Base-by-base conservation (phyloP, 106 monocot species). In the Dioscorea alata region DNA sequence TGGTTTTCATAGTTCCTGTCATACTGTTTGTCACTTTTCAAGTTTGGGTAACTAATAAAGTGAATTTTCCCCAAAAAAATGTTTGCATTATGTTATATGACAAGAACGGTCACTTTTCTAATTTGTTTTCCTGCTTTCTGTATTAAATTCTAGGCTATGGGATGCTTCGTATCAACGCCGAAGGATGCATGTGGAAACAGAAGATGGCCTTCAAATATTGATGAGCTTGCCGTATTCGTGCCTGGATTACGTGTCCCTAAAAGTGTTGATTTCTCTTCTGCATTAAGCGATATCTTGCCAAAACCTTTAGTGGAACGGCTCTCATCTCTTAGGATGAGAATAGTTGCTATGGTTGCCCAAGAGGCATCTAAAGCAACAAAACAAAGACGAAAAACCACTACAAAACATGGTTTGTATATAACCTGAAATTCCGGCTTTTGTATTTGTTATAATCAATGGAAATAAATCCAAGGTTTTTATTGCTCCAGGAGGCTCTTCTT, bases 261-360 rank as follows among this genome's bases (percentile, higher is more conserved):
- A 35, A 60, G 23, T 33, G 71, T 80, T 16, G 82, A 89, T 52
- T 78, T 89, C 42, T 42, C 67, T 56, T 74, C 77, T 33, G 49
- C 80, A 6, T 56, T 81, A 15, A 69, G 73, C 50, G 62, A 69
- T 25, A 70, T 57, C 58, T 73, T 84, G 57, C 49, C 84, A 4
- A 78, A 72, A 60, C 65, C 58, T 49, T 63, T 84, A 25, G 64
- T 84, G 22, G 84, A 89, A 8, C 81, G 84, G 9, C 79, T 94
- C 22, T 72, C 77, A 4, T 63, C 72, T 66, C 59, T 86, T 20
- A 84, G 84, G 59, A 69, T 79, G 35, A 70, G 93, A 15, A 63
- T 94, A 59, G 86, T 86, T 59, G 69, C 70, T 49, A 82, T 89
- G 84, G 78, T 80, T n/a, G 68, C 81, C 4, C 79, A 84, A 33